Evolutionary conservation across 129 eudicot species (phyloP).

Genomic region (Chrysanthemum seticuspe): DNA sequence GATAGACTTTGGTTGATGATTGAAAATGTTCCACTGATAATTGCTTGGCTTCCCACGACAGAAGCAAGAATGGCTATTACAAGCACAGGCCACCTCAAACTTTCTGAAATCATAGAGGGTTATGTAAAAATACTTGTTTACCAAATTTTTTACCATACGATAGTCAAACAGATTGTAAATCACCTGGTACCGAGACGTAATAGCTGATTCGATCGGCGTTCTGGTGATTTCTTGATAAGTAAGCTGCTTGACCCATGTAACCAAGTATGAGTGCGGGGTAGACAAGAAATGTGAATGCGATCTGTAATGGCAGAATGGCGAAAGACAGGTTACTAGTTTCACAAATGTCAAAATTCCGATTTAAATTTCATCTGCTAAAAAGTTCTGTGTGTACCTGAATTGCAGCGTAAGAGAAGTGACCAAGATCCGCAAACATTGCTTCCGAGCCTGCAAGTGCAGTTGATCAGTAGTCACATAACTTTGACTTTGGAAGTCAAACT

Average conservation of each 20-base stretch:
- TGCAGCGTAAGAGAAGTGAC: conserved; percentile 90
- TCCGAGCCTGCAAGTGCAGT: conserved; percentile 76
- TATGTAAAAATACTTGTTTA: background rate
- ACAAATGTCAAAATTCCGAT: conserved; percentile 9
- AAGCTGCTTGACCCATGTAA: conserved; percentile 98
- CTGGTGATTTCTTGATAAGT: conserved; percentile 73
- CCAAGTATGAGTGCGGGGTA: conserved; percentile 90
- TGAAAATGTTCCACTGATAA: conserved; percentile 96
- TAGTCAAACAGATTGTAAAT: background rate
- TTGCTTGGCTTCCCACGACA: conserved; percentile 98
- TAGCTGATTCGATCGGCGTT: conserved; percentile 54
- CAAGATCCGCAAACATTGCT: conserved; percentile 99
- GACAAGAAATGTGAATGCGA: conserved; percentile 89
- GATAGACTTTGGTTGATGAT: conserved; percentile 94
- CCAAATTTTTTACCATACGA: background rate
- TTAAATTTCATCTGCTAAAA: background rate
- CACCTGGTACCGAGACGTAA: conserved; percentile 96
- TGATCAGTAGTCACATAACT: conserved; percentile 22
- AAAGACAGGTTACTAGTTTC: background rate
- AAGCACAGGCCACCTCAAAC: conserved; percentile 86
- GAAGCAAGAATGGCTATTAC: conserved; percentile 88
- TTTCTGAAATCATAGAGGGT: conserved; percentile 44
- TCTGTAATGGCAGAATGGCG: conserved; percentile 43
- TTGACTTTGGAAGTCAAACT: conserved; percentile 26
- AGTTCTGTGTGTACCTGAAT: conserved; percentile 62